Evolutionary conservation across 2,329 filamentous ascomycete genomes (phyloP), one percentile per base, ranked within the genome.

Genomic region (Aulographum hederae): DNA sequence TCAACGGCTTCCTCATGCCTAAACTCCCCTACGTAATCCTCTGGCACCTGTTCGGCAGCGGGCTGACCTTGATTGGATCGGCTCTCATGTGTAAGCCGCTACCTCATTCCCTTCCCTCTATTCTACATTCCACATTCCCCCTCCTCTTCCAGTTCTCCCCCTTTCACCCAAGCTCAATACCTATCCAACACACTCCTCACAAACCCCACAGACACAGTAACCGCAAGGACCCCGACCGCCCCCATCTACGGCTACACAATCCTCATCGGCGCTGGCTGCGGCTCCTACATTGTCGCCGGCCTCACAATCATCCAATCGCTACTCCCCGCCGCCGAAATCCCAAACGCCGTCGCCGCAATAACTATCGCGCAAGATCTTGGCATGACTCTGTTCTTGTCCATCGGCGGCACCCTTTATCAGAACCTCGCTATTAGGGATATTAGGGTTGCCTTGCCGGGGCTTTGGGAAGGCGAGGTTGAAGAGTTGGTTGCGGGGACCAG

Each of bases 1-100:
- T 51, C 6, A 53, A 51, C 19, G 60, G 59, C 6, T 43, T 39
- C 5, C 29, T 57, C 2, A 47, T 66, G 26, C 48, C 53, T 1
- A 42, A 41, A 2, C 36, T 54, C 3, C 50, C 54, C 19, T 47
- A 49, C 23, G 60, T 56, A 40, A 52, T 49, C 45, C 52, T 48
- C 1, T 61, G 46, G 48, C 63, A 50, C 39, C 33, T 57, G 2
- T 33, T 50, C 26, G 50, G 52, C 3, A 49, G 52, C 3, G 26
- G 50, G 6, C 36, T 60, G 3, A 42, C 50, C 12, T 35, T 52
- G 2, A 39, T 50, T 4, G 58, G 56, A 2, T 46, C 45, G 10
- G 50, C 48, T 0, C 39, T 56, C 17, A 45, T 60, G 43, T 47
- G 45, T 44, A 43, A n/a, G n/a, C n/a, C n/a, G n/a, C n/a, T n/a